Evolutionary conservation across 1,284 basidiomycete genomes (phyloP), one percentile per base, ranked within the genome.

Genomic region (Ustilago cynodontis): DNA sequence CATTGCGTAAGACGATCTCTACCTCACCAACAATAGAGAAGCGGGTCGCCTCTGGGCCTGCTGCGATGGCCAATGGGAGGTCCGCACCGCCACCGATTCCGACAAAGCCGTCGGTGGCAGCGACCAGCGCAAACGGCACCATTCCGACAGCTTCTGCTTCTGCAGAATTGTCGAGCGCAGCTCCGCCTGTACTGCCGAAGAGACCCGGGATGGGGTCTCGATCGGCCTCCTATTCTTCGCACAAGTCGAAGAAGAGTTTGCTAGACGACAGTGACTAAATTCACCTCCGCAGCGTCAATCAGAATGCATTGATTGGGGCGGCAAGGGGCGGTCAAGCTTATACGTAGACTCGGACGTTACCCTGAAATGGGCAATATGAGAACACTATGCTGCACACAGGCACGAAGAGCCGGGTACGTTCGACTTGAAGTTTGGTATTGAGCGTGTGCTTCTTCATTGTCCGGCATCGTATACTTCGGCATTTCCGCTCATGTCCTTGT

Each of bases 401-500:
- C 47, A 28, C n/a, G 14, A 13, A 28, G 26, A 13, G 26, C 24
- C 7, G 47, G 20, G 11, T 18, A 3, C 33, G 13, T 39, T 4
- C 18, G 55, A 47, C 31, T 26, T 6, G 9, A 24, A 1, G 13
- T 53, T 26, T 47, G 24, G n/a, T 16, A 50, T 59, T 59, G 39
- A 50, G 49, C 20, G n/a, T 35, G 28, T 13, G 26, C 20, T 26
- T 55, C 33, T 50, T 26, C 59, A 79, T 56, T 77, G 77, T 43
- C 73, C 73, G 14, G 70, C 75, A 31, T 79, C 77, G 65, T 67
- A 79, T 11, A 79, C 60, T 10, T 79, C 74, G 53, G 70, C 70
- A 24, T 74, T 71, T 26, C 74, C 74, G 54, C 66, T 61, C 70
- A 73, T 77, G 61, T 77, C 71, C 43, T 77, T 76, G 67, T 76